Evolutionary conservation across 1,139 yeast genomes (phyloP).

Genomic region (Geotrichum phurueaensis): DNA sequence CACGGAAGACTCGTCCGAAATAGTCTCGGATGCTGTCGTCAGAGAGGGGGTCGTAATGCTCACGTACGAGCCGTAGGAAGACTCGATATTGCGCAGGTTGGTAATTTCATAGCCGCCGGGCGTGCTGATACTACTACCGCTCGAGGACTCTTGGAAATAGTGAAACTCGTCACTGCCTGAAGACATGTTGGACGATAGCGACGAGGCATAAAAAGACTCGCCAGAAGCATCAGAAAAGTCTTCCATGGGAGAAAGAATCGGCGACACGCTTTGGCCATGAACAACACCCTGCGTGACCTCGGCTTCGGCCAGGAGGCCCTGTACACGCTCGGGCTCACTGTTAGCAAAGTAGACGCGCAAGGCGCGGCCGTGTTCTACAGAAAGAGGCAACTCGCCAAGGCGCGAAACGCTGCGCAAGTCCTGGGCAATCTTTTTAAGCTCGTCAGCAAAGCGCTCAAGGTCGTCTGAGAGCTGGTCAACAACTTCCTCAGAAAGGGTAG

Average conservation of each 20-base stretch:
- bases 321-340: constrained; percentile 33
- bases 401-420: constrained; percentile 31
- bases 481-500: constrained; percentile 29
- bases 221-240: constrained; percentile 11
- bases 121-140: neutral
- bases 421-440: constrained; percentile 25
- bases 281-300: constrained; percentile 34
- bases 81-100: neutral
- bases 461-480: constrained; percentile 24
- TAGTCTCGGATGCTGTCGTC: constrained; percentile 13
- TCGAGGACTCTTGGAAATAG: neutral
- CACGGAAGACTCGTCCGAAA: constrained; percentile 16
- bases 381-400: constrained; percentile 37
- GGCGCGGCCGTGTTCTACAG: constrained; percentile 29
- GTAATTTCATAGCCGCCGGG: neutral
- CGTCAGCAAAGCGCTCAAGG: constrained; percentile 26
- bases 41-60: constrained; percentile 6
- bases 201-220: neutral
- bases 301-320: constrained; percentile 30
- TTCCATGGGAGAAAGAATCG: constrained; percentile 12
- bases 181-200: neutral
- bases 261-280: constrained; percentile 1
- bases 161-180: constrained; percentile 9
- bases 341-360: constrained; percentile 38
- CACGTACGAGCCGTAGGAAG: neutral